Evolutionary conservation across 495 filamentous ascomycete genomes (phyloP), one percentile per base, ranked within the genome.

Genomic region (Xylaria longipes): DNA sequence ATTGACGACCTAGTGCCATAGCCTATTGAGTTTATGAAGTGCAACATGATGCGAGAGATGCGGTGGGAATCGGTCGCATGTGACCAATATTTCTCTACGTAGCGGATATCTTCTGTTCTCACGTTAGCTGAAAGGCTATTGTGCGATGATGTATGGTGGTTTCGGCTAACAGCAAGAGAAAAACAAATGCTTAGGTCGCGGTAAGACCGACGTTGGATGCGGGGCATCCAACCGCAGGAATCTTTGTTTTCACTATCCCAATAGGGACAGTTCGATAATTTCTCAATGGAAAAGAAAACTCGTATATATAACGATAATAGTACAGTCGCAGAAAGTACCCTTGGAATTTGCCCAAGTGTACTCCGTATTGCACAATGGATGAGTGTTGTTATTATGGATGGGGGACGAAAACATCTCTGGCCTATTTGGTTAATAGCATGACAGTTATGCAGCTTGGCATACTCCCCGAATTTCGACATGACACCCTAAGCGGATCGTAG

Each of bases 361-460:
- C 25, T 50, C n/a, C n/a, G 9, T 5, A 25, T 50, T 50, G 46
- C n/a, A 50, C 6, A 50, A 50, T 25, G 5, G 45, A 5, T 7
- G 17, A 3, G 5, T 50, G 6, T 25, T n/a, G 15, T 3, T 50
- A 25, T 50, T 50, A 8, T 11, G n/a, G 46, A 50, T 22, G 46
- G 46, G 20, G 27, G 15, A 56, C n/a, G 25, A 29, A 56, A 56
- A 56, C 52, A 31, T 31, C 27, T 17, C 27, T 17, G 27, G 25
- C 25, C 27, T 56, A 56, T 7, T 52, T 12, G 2, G 52, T 17
- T 39, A 22, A 60, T 60, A 58, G 57, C 57, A 60, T 60, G 57
- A 37, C 57, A 39, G 57, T 60, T 60, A 60, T 60, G 57, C 33
- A 20, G 57, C 57, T 37, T 60, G n/a, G 57, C 57, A 8, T 5